Conservation (phyloP, 495 filamentous ascomycete species). For the Letharia lupina region DNA sequence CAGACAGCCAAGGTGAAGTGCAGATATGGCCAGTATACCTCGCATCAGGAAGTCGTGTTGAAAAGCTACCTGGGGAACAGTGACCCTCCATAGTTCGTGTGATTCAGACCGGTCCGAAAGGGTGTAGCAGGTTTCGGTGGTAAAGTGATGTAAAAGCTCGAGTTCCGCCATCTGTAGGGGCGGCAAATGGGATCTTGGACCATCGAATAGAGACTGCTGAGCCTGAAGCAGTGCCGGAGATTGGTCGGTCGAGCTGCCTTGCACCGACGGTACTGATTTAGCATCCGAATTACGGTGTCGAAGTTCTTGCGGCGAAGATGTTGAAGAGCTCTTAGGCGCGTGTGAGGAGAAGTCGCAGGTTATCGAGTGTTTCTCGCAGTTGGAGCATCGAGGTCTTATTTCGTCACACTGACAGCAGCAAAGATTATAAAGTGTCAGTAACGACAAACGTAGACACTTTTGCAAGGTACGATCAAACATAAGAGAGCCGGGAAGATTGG, state of each 20-base stretch:
- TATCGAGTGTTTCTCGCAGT: conserved; percentile 33
- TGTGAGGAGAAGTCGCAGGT: conserved; percentile 28
- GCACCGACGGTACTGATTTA: conserved; percentile 23
- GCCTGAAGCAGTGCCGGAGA: conserved; percentile 13
- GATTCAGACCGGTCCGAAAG: conserved; percentile 26
- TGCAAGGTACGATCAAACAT: not conserved
- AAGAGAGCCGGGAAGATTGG: not conserved
- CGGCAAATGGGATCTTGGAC: conserved; percentile 29
- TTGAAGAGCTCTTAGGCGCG: conserved; percentile 9
- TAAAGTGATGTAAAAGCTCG: conserved; percentile 36
- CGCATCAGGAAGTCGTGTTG: conserved; percentile 39
- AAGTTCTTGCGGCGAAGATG: conserved; percentile 14
- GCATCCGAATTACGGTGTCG: conserved; percentile 27
- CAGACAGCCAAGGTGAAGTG: conserved; percentile 37
- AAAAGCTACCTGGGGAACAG: conserved; percentile 37
- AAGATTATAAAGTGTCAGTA: conserved; percentile 7
- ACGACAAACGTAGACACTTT: not conserved
- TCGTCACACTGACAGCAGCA: conserved; percentile 22
- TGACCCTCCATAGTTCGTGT: conserved; percentile 33
- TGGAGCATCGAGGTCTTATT: conserved; percentile 27
- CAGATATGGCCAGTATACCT: conserved; percentile 38
- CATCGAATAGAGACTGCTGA: conserved; percentile 13
- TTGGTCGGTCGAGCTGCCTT: conserved; percentile 4
- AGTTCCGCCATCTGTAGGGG: conserved; percentile 28
- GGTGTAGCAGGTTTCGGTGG: conserved; percentile 31